A percentile compares a stretch with the other conserved stretches of the same genome.
Conservation (phyloP, 106 monocot species). For the Amphibolis antarctica region DNA sequence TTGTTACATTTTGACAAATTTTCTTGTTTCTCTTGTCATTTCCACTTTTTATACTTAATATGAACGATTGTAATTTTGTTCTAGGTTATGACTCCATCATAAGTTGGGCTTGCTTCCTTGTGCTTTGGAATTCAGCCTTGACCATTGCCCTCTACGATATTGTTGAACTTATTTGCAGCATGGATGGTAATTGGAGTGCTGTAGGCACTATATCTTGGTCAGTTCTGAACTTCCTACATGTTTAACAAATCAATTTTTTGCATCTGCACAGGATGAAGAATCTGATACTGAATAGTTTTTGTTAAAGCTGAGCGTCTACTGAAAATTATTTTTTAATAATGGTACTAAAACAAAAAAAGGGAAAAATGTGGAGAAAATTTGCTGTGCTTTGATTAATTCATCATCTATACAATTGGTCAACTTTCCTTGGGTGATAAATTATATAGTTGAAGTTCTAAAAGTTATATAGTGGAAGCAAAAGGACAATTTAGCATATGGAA, state of each 20-base stretch:
- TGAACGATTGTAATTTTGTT: neutral
- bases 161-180: neutral
- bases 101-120: constrained; percentile 6
- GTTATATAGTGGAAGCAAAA: no score
- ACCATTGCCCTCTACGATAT: neutral
- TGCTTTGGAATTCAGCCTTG: constrained; percentile 6
- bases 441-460: no score
- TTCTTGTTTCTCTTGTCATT: neutral
- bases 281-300: neutral
- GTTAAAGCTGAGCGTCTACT: neutral
- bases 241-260: neutral
- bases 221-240: neutral
- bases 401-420: neutral
- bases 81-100: neutral
- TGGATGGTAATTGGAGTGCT: constrained; percentile 3
- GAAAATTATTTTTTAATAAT: neutral
- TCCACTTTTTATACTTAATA: neutral
- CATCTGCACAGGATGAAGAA: neutral
- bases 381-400: neutral
- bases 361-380: neutral
- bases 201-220: constrained; percentile 7
- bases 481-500: no score
- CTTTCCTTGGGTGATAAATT: no score
- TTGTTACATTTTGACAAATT: neutral
- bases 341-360: no score